A percentile compares a stretch with the other conserved stretches of the same genome.
phyloP scores from a whole-genome alignment of 2,329 filamentous ascomycete genomes.

The Zalaria sp. region DNA sequence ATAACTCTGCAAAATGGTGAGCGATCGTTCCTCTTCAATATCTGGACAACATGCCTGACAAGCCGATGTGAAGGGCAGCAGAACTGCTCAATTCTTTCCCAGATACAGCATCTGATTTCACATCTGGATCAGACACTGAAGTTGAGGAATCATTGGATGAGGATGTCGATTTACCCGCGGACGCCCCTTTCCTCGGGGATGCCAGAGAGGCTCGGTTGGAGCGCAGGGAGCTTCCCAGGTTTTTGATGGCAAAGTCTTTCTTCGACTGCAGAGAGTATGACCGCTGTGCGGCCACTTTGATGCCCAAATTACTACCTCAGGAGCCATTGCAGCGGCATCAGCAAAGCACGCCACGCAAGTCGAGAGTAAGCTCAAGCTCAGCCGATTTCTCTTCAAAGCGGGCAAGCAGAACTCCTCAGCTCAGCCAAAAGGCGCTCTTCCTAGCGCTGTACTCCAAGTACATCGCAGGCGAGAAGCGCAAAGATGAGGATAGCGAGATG shows the following conservation, averaged over 20 bases:
- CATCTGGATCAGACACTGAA: conserved; percentile 42
- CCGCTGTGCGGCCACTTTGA: conserved; percentile 77
- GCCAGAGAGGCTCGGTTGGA: conserved; percentile 46
- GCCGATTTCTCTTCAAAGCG: neutral
- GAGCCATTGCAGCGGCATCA: conserved; percentile 8
- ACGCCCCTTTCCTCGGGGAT: conserved; percentile 1
- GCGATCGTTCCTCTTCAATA: conserved; percentile 9
- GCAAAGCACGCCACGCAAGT: conserved; percentile 32
- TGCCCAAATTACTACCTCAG: conserved; percentile 54
- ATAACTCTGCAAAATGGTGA: conserved; percentile 93
- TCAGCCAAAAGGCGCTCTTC: conserved; percentile 89
- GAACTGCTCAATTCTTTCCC: conserved; percentile 81
- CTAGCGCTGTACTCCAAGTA: conserved; percentile 85
- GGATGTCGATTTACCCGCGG: conserved; percentile 6
- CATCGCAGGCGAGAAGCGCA: conserved; percentile 86
- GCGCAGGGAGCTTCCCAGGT: conserved; percentile 64
- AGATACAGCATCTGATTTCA: conserved; percentile 25
- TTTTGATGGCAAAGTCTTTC: conserved; percentile 80
- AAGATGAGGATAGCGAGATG: conserved; percentile 95
- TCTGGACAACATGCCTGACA: conserved; percentile 1
- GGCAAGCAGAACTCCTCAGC: conserved; percentile 23
- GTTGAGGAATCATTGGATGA: conserved; percentile 45
- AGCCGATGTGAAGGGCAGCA: conserved; percentile 54
- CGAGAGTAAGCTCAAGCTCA: conserved; percentile 47
- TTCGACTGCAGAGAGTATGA: conserved; percentile 95